Evolutionary conservation across 2,329 filamentous ascomycete species (phyloP).

Genomic region (Aspergillus caelatus): DNA sequence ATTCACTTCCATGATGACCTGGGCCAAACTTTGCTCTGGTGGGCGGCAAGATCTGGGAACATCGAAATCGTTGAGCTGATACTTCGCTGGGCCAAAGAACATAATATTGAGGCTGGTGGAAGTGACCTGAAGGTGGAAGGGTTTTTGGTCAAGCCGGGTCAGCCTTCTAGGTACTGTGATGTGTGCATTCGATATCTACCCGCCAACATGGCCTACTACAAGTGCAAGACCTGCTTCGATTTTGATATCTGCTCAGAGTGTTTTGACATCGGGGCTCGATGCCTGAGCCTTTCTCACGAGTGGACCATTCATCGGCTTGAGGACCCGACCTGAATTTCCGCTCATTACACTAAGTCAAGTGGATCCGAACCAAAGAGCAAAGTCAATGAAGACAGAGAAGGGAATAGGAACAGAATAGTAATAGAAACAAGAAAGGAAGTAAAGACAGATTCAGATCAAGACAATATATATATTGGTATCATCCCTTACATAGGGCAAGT

Average conservation of each 20-base stretch:
- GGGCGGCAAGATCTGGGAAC: neutral
- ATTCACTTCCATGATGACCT: neutral
- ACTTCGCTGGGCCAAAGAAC: rapidly evolving
- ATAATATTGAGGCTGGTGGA: neutral
- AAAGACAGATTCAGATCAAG: too few relatives aligned
- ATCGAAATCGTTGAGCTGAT: neutral
- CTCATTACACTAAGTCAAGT: too few relatives aligned
- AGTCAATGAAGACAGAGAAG: too few relatives aligned
- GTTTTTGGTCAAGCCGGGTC: too few relatives aligned
- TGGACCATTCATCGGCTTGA: neutral
- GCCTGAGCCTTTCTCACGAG: neutral
- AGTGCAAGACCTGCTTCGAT: neutral
- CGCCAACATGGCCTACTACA: neutral
- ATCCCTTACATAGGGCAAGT: too few relatives aligned
- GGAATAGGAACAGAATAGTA: too few relatives aligned
- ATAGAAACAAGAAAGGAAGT: too few relatives aligned
- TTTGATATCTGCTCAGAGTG: neutral
- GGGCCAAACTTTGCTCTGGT: neutral
- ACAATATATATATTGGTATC: too few relatives aligned
- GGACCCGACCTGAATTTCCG: neutral
- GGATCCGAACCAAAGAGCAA: too few relatives aligned
- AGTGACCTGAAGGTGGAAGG: neutral
- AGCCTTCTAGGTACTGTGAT: too few relatives aligned
- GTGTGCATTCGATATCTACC: neutral
- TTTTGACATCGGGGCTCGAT: neutral